Conservation (phyloP, 2,329 filamentous ascomycete genomes). For the Dothidotthia symphoricarpi region DNA sequence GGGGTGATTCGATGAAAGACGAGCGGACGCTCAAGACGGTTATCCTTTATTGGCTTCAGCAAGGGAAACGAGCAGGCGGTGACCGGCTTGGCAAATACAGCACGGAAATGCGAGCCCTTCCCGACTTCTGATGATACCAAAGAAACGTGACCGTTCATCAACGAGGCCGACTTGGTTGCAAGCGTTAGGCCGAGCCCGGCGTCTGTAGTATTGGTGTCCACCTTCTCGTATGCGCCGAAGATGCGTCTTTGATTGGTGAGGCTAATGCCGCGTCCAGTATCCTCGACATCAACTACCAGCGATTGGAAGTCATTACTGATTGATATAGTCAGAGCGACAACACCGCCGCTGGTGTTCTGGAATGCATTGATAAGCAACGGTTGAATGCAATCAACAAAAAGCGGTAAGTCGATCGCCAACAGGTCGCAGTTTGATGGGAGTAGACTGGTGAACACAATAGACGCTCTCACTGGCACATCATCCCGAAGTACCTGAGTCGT, state of each 20-base stretch:
- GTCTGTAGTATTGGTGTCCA: conserved; percentile 39
- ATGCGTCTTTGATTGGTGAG: conserved; percentile 40
- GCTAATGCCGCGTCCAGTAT: conserved; percentile 46
- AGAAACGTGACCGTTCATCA: conserved; percentile 42
- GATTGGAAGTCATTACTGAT: conserved; percentile 29
- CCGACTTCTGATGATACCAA: conserved; percentile 40
- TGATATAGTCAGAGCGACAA: conserved; percentile 39
- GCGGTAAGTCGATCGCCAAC: conserved; percentile 39
- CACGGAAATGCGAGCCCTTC: conserved; percentile 45
- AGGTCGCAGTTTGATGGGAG: conserved; percentile 30
- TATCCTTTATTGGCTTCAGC: conserved; percentile 6
- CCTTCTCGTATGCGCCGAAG: conserved; percentile 48
- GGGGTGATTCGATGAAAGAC: conserved; percentile 13
- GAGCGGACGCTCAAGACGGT: conserved; percentile 5
- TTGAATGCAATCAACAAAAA: conserved; percentile 47
- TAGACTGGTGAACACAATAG: conserved; percentile 37
- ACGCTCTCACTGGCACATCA: conserved; percentile 25
- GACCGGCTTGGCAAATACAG: conserved; percentile 29
- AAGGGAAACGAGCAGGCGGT: conserved; percentile 23
- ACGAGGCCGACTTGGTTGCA: conserved; percentile 43
- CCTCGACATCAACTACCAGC: conserved; percentile 44
- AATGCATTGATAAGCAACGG: conserved; percentile 46
- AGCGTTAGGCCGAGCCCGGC: conserved; percentile 48
- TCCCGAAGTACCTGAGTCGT: conserved; percentile 30
- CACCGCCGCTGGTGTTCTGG: conserved; percentile 42